These are phyloP conservation scores for Inonotus obliquus DNA, from an alignment of 1,284 basidiomycete species.

Conservation along the genomic window DNA sequence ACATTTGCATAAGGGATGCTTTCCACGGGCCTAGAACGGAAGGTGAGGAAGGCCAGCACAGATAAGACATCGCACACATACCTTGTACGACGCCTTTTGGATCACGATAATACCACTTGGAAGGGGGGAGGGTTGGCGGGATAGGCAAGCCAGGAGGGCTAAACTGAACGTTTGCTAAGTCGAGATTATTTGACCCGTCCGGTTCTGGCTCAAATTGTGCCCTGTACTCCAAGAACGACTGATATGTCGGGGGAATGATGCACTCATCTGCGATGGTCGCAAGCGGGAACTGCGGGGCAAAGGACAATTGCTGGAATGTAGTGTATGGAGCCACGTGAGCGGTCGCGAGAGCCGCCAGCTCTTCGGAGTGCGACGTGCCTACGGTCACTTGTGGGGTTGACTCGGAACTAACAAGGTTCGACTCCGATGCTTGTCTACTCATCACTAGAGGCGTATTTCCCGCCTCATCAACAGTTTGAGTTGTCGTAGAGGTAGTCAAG, in stretches of 20 bases:
- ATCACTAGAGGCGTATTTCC: conserved; percentile 13
- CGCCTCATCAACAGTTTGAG: conserved; percentile 16
- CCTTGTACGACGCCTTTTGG: conserved; percentile 75
- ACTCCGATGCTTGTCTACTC: conserved; percentile 19
- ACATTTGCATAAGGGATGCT: conserved; percentile 76
- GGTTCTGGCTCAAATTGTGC: conserved; percentile 53
- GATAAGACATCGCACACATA: conserved; percentile 26
- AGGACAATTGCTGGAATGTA: conserved; percentile 82
- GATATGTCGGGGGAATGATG: conserved; percentile 83
- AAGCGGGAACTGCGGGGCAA: conserved; percentile 78
- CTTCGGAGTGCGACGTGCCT: conserved; percentile 39
- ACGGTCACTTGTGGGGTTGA: conserved; percentile 9
- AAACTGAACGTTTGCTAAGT: conserved; percentile 61
- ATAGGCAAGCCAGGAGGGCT: conserved; percentile 73
- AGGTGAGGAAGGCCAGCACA: conserved; percentile 3
- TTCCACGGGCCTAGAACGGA: conserved; percentile 69
- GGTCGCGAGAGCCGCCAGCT: conserved; percentile 61
- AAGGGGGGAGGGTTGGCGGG: conserved; percentile 57
- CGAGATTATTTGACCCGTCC: conserved; percentile 36
- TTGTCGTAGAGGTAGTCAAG: conserved; percentile 32
- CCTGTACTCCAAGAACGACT: conserved; percentile 67
- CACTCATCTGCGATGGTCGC: conserved; percentile 85
- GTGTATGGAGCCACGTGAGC: conserved; percentile 77
- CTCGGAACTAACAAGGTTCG: conserved; percentile 10
- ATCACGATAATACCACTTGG: conserved; percentile 75